These are phyloP conservation scores for Pichia sp. DNA, from an alignment of 1,139 yeast species.

Conservation along the genomic window DNA sequence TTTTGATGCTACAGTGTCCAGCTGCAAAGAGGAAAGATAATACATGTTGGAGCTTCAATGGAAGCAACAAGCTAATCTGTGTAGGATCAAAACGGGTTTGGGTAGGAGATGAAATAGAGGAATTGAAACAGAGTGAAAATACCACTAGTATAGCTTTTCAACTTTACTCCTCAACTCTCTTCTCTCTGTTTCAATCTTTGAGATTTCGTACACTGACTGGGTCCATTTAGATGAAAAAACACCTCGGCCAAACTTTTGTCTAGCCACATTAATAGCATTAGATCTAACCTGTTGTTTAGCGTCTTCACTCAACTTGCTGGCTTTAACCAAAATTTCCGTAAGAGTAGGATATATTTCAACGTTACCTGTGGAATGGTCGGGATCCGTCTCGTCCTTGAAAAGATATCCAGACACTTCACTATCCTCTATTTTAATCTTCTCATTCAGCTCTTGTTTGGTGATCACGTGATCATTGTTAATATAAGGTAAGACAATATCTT, in stretches of 20 bases:
- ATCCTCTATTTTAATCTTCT: conserved; percentile 2
- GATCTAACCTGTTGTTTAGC: conserved; percentile 38
- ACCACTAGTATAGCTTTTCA: conserved; percentile 31
- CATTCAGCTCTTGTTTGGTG: conserved; percentile 3
- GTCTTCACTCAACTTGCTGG: conserved; percentile 31
- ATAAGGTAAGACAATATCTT: conserved; percentile 66
- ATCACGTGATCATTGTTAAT: conserved; percentile 29
- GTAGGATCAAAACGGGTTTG: too few species aligned
- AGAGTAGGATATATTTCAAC: conserved; percentile 28
- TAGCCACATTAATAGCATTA: conserved; percentile 44
- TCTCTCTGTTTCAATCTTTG: conserved; percentile 31
- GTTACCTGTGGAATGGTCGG: conserved; percentile 30
- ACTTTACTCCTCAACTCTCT: conserved; percentile 34
- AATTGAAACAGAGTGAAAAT: too few species aligned
- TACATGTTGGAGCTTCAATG: too few species aligned
- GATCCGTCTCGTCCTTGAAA: conserved; percentile 64
- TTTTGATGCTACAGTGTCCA: too few species aligned
- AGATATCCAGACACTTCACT: conserved; percentile 50
- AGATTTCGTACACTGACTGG: conserved; percentile 22
- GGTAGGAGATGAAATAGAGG: too few species aligned
- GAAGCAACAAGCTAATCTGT: too few species aligned
- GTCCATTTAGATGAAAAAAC: conserved; percentile 58
- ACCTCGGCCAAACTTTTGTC: conserved; percentile 60
- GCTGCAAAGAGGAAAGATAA: too few species aligned
- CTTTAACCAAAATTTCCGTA: conserved; percentile 40